A percentile compares a stretch with the other conserved stretches of the same genome.
Evolutionary conservation across 2,329 filamentous ascomycete species (phyloP).

Genomic region (Pseudogymnoascus sp.): DNA sequence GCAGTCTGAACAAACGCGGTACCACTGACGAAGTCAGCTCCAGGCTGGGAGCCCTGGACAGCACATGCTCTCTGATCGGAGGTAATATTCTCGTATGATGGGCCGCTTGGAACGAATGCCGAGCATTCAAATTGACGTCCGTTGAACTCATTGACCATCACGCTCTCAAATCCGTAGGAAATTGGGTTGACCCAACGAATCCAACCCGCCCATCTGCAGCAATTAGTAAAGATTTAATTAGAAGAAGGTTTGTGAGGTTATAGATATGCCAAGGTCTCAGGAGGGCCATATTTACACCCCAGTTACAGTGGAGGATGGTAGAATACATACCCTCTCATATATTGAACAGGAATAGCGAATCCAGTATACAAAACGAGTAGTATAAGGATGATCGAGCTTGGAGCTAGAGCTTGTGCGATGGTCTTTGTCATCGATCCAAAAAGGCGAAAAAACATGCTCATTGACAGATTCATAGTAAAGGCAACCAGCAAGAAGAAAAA

Average conservation of each 20-base stretch:
- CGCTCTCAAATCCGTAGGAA: constrained; percentile 60
- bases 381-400: constrained; percentile 50
- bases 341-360: constrained; percentile 37
- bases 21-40: constrained; percentile 43
- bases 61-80: constrained; percentile 41
- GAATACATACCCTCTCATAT: constrained; percentile 3
- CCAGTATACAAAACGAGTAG: constrained; percentile 51
- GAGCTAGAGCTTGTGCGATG: constrained; percentile 57
- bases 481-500: constrained; percentile 61
- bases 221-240: constrained; percentile 52
- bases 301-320: not conserved
- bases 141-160: constrained; percentile 67
- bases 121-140: constrained; percentile 43
- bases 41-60: constrained; percentile 45
- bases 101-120: constrained; percentile 45
- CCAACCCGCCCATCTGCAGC: constrained; percentile 57
- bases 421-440: constrained; percentile 70
- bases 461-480: constrained; percentile 38
- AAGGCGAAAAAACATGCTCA: constrained; percentile 79
- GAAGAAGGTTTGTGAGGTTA: constrained; percentile 45
- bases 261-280: constrained; percentile 51
- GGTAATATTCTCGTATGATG: constrained; percentile 33
- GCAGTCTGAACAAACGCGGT: constrained; percentile 47
- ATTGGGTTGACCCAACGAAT: constrained; percentile 60
- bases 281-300: constrained; percentile 34